Evolutionary conservation across 1,284 basidiomycete species (phyloP), one percentile per base, ranked within the genome.

Genomic region (Inonotus obliquus): DNA sequence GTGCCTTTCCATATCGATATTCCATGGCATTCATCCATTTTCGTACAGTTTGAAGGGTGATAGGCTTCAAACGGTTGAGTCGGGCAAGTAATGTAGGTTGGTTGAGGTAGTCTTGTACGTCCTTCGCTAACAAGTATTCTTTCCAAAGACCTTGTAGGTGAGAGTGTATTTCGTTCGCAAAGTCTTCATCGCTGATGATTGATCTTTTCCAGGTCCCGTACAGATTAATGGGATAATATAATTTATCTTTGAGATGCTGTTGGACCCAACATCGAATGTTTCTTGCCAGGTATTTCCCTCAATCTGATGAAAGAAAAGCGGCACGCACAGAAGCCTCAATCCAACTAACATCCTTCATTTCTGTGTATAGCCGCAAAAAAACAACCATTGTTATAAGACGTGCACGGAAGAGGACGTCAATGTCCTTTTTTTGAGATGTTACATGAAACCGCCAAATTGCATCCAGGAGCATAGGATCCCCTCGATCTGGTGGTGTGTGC

Each of bases 1-100:
- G 63, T 21, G 63, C 21, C 25, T 61, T 49, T 1, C 59, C 62
- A 25, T 64, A 63, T 13, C 56, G 29, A 44, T 65, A 75, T 4
- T 64, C 65, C 17, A 72, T 48, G 39, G 65, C 66, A 19, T 66
- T 66, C 27, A 76, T 62, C 74, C 74, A 76, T 7, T 64, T 47
- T 37, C 54, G 60, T 10, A 70, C 73, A 21, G 73, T 69, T 3
- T 63, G 32, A 3, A 69, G 32, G 1, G 49, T 58, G 32, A 72
- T 71, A 0, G 55, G 39, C 63, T 57, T 57, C 62, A 60, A 21
- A 29, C 45, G 2, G 64, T 59, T 27, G 52, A 60, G 32, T 62
- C 54, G 32, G 35, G 2, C 23, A 13, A 37, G 7, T 1, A 54
- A 1, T 7, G 7, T 9, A 2, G 52, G 52, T 23, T 11, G 29